phyloP scores from a whole-genome alignment of 768 basidiomycete species.

The Tricholomella constricta region DNA sequence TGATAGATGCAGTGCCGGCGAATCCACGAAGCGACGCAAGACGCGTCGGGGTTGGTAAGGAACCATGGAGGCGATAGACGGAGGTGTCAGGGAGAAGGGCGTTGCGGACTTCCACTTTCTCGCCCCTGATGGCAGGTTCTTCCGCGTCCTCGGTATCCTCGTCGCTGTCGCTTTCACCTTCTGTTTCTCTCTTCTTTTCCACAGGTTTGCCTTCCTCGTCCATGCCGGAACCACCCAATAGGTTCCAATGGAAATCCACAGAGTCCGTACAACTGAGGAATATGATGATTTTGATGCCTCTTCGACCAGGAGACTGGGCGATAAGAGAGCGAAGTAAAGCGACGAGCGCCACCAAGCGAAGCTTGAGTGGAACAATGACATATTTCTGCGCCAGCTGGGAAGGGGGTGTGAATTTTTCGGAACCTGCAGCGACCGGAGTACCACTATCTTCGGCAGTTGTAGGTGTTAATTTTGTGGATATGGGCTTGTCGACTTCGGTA shows the following conservation, averaged over 20 bases:
- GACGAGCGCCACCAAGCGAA: conserved; percentile 89
- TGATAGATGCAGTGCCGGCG: conserved; percentile 44
- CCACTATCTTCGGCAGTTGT: conserved; percentile 16
- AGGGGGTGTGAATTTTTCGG: conserved; percentile 86
- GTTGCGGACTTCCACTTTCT: conserved; percentile 63
- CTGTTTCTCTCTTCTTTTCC: conserved; percentile 21
- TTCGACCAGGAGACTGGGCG: conserved; percentile 52
- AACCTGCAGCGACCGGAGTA: conserved; percentile 19
- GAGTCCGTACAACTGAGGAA: conserved; percentile 98
- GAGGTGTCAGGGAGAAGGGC: conserved; percentile 79
- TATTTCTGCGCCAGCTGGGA: conserved; percentile 93
- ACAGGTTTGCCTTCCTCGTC: conserved; percentile 34
- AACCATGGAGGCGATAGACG: conserved; percentile 92
- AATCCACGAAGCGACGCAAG: conserved; percentile 84
- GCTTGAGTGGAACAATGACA: conserved; percentile 85
- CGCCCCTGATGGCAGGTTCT: conserved; percentile 25
- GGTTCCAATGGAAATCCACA: conserved; percentile 94
- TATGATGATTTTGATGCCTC: conserved; percentile 80
- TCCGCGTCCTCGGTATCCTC: conserved; percentile 25
- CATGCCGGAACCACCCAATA: conserved; percentile 77
- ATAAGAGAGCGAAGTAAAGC: conserved; percentile 84
- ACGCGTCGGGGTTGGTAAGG: conserved; percentile 79
- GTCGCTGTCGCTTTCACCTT: conserved; percentile 26
- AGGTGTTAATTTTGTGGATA: conserved; percentile 12
- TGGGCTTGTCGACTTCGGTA: conserved; percentile 47